These are phyloP conservation scores for Zygosaccharomyces lentus DNA, from an alignment of 805 yeast species.

Conservation along the genomic window DNA sequence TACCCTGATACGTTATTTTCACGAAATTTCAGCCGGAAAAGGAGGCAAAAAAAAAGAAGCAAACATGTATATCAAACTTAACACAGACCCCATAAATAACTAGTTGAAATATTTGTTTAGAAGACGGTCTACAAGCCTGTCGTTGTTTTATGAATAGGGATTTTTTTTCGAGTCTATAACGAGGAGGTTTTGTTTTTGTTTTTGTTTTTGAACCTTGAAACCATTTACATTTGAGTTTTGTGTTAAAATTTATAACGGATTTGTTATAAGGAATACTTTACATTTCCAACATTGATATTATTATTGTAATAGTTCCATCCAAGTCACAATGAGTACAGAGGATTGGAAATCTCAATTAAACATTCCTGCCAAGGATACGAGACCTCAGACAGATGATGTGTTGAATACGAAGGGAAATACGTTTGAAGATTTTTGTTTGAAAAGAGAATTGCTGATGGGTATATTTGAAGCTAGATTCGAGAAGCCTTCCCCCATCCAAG, in stretches of 20 bases:
- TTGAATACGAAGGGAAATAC: constrained; percentile 82
- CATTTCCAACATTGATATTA: constrained; percentile 3
- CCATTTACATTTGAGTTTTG: not conserved
- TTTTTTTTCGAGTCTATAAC: not conserved
- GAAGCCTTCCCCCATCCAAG: constrained; percentile 96
- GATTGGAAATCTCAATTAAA: constrained; percentile 70
- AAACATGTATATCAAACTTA: not conserved
- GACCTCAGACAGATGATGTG: constrained; percentile 97
- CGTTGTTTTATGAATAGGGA: not conserved
- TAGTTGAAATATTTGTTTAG: not conserved
- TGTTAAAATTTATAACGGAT: not conserved
- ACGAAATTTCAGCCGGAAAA: constrained; percentile 4
- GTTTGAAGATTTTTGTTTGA: constrained; percentile 87
- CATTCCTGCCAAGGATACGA: constrained; percentile 78
- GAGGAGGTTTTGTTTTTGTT: not conserved
- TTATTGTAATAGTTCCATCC: not conserved
- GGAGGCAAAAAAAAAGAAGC: constrained; percentile 5
- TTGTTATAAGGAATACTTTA: constrained; percentile 1
- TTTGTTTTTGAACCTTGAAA: not conserved
- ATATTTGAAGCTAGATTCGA: constrained; percentile 98
- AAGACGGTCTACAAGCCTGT: not conserved
- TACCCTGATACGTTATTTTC: not conserved
- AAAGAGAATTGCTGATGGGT: constrained; percentile 94
- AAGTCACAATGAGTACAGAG: constrained; percentile 15
- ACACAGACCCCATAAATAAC: not conserved